phyloP scores from a whole-genome alignment of 352 stramenopile genomes.

The Pythium sp. region DNA sequence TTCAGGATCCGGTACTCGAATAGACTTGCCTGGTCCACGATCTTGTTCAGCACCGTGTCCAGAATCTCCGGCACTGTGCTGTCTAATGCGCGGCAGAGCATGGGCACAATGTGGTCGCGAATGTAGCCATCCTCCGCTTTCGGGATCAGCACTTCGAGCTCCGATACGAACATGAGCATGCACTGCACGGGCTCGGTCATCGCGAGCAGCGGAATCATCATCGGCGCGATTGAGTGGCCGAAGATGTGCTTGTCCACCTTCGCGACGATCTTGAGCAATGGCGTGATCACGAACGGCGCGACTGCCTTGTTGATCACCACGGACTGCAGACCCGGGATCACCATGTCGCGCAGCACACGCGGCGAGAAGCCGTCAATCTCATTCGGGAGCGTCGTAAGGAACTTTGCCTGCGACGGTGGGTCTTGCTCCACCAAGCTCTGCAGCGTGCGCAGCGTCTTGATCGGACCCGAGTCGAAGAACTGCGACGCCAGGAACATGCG shows the following conservation, averaged over 20 bases:
- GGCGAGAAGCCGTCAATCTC: constrained; percentile 78
- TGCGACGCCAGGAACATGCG: constrained; percentile 75
- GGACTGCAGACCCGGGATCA: constrained; percentile 73
- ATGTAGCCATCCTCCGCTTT: constrained; percentile 88
- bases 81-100: constrained; percentile 82
- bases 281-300: constrained; percentile 85
- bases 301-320: constrained; percentile 86
- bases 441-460: constrained; percentile 79
- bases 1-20: constrained; percentile 90
- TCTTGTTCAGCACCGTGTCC: constrained; percentile 87
- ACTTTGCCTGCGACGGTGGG: constrained; percentile 76
- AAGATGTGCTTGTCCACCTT: constrained; percentile 88
- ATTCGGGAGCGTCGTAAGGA: constrained; percentile 66
- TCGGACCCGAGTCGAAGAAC: constrained; percentile 85
- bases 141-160: constrained; percentile 75
- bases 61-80: constrained; percentile 84
- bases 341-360: constrained; percentile 80
- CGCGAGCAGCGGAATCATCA: constrained; percentile 77
- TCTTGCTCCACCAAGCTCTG: constrained; percentile 85
- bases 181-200: constrained; percentile 88
- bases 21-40: constrained; percentile 81
- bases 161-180: constrained; percentile 90
- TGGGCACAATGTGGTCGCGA: constrained; percentile 86
- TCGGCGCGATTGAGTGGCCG: constrained; percentile 64
- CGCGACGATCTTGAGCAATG: constrained; percentile 84